Base-by-base conservation (phyloP, 345 rosid species). In the Euphorbia pulcherrima region DNA sequence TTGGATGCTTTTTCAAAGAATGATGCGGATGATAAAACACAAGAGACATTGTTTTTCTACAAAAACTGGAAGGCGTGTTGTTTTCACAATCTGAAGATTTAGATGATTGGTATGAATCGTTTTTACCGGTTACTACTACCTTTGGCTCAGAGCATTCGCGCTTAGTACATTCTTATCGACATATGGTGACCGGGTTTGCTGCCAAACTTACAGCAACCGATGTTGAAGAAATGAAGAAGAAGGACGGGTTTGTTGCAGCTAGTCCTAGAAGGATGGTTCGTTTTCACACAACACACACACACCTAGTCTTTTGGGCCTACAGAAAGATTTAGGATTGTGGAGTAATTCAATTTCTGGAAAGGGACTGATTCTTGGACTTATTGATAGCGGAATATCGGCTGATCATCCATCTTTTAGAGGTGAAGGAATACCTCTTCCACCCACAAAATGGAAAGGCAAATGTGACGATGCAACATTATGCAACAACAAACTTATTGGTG, bases 161-260 rank as follows among this genome's bases (percentile, higher is more conserved):
- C 0, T 14, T 81, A 14, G 60, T 78, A 18, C 40, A 69, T 46
- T 72, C 80, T 21, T 81, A 73, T 55, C 67, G 40, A 62, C 65
- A 72, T 39, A 76, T 68, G 16, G 29, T 56, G 14, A 61, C 72
- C 0, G 84, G 82, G 18, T 81, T 78, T 17, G 80, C 84, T 0
- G 84, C 73, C 21, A 77, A 47, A 62, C 54, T 77, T 57, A 77
- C 70, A 0, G 61, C 69, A 5, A 21, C 16, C 0, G 82, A 81
- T 60, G 80, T 60, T 0, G 65, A 67, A 47, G 72, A 65, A 17
- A 67, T 73, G 74, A 44, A 46, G n/a, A 24, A 2, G 28, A 73
- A 48, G 13, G 72, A 75, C 6, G 82, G 76, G 3, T 75, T 78
- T 20, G 28, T 78, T 1, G 72, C 58, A 7, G 76, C 72, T 3